Evolutionary conservation across 176 grass and related monocot species (phyloP), one percentile per base, ranked within the genome.

Genomic region (Aegilops bicornis): DNA sequence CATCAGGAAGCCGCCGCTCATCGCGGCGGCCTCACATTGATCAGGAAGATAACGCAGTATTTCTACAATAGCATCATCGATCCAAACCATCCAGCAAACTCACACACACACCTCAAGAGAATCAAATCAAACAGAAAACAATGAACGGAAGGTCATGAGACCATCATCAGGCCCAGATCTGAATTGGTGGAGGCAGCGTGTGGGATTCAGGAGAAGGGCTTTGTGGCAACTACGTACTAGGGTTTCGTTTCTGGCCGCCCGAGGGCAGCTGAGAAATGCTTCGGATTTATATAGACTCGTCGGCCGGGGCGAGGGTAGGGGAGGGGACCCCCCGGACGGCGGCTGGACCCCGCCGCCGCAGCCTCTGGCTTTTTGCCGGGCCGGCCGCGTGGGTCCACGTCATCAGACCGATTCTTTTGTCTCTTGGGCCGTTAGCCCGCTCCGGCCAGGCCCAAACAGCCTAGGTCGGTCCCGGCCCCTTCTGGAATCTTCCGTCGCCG

Each of bases 31-130:
- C 77, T 70, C 37, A 12, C 64, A 4, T 23, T 68, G 69, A 66
- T 94, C 89, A 92, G 90, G 86, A 95, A 90, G 90, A 92, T 90
- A 95, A 95, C 90, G 90, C 93, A 95, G 90, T 88, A 36, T 81
- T 87, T 78, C 72, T 86, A 78, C 56, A 73, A 69, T 29, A 90
- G 83, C 89, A 93, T 93, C 93, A 93, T 89, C 63, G 91, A 95
- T 93, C 86, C 88, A 80, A 52, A 36, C 8, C 30, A 85, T 64
- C 23, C 43, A 30, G 40, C 71, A 69, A 50, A 54, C 11, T 32
- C 14, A n/a, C 16, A 22, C 24, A 22, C 24, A 47, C 15, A 76
- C 1, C 11, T 0, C 3, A 47, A 32, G 10, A 72, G 59, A 86
- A 71, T 6, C 35, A 8, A 86, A 70, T 6, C 43, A 9, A 22